Evolutionary conservation across 1,284 basidiomycete genomes (phyloP), one percentile per base, ranked within the genome.

Genomic region (Thelephora terrestris): DNA sequence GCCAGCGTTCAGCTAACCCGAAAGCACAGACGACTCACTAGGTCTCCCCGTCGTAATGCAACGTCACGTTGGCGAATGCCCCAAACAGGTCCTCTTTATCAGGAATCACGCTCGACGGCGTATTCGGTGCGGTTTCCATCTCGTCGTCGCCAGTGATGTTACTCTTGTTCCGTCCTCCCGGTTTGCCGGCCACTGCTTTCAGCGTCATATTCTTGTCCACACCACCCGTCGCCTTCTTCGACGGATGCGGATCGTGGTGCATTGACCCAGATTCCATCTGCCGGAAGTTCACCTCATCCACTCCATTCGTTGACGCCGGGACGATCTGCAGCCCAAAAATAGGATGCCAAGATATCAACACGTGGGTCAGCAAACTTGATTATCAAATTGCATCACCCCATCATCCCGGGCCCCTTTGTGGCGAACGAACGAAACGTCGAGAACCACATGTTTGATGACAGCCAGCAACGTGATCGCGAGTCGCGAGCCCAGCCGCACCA

Each of bases 201-300:
- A 42, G 25, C 12, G 39, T 42, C 29, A 3, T 10, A 5, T 27
- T 27, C 27, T 27, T 27, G 9, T 40, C 39, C 18, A 12, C 21
- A 4, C 39, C 39, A n/a, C 17, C 47, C 23, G 9, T 48, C 39
- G 4, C 23, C 20, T 24, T 29, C 43, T 18, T 27, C 6, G 24
- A 60, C 56, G 55, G 34, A 12, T 42, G 2, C 21, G 21, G n/a
- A 25, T 93, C 91, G 55, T 97, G 78, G 64, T 97, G 91, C 59
- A 97, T 73, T 53, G 88, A 92, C 54, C 82, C 81, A 43, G 86
- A 90, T 68, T 98, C 95, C 60, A 97, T 73, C 49, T 85, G 79
- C 45, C 93, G 82, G 73, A 94, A 96, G 70, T 96, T 95, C 65
- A 86, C 80, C 24, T 89, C 85, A 61, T 95, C 92, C 52, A 79